phyloP scores from a whole-genome alignment of 2,329 filamentous ascomycete species.

The Colletotrichum acutatum region DNA sequence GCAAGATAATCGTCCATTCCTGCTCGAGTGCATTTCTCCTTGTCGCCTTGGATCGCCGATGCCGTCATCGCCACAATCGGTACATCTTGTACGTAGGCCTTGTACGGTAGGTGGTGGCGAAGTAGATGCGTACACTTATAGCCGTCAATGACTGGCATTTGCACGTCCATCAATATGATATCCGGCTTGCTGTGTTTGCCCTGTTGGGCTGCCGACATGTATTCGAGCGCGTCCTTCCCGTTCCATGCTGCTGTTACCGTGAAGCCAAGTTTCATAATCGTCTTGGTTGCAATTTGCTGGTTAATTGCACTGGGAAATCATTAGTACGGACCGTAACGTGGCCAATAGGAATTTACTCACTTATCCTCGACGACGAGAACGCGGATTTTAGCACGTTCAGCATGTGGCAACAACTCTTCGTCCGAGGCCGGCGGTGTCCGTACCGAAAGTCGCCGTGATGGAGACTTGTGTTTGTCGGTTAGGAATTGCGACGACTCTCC shows the following conservation, averaged over 20 bases:
- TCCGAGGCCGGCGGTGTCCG: slow-evolving; percentile 52
- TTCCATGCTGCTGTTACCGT: slow-evolving; percentile 79
- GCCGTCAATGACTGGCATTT: slow-evolving; percentile 82
- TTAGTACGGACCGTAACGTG: slow-evolving; percentile 21
- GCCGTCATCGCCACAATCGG: slow-evolving; percentile 87
- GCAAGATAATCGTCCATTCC: slow-evolving; percentile 82
- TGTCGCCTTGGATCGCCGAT: slow-evolving; percentile 80
- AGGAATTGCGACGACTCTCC: slow-evolving; percentile 33
- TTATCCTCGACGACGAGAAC: slow-evolving; percentile 88
- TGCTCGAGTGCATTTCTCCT: slow-evolving; percentile 77
- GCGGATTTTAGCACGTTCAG: slow-evolving; percentile 72
- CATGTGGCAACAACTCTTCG: slow-evolving; percentile 58
- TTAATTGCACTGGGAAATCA: slow-evolving; percentile 66
- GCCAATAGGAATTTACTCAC: slow-evolving; percentile 53
- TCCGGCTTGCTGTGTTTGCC: slow-evolving; percentile 69
- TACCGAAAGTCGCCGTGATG: slow-evolving; percentile 45
- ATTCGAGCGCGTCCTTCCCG: slow-evolving; percentile 81
- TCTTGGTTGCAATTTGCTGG: slow-evolving; percentile 80
- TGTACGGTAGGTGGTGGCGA: slow-evolving; percentile 75
- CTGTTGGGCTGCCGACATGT: slow-evolving; percentile 66
- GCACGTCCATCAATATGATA: slow-evolving; percentile 83
- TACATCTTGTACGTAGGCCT: slow-evolving; percentile 66
- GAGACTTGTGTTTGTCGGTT: slow-evolving; percentile 40
- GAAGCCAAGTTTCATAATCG: slow-evolving; percentile 79
- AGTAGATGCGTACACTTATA: slow-evolving; percentile 82